Evolutionary conservation across 1,284 basidiomycete species (phyloP).

Genomic region (Leucoagaricus sp.): DNA sequence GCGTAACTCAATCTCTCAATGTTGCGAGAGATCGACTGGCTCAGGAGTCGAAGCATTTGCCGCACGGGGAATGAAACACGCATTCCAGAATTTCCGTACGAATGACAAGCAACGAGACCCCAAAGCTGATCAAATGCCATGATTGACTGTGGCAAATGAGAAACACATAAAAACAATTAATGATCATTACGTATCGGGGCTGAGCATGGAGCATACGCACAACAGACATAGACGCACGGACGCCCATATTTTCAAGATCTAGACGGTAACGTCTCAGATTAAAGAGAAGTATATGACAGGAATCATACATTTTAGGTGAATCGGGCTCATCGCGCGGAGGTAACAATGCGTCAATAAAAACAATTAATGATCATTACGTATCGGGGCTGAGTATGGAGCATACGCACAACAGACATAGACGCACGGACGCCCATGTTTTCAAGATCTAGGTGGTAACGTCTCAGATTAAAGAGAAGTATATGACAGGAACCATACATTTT

Average conservation of each 20-base stretch:
- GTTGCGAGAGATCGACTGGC: constrained; percentile 83
- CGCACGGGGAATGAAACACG: constrained; percentile 84
- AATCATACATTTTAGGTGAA: constrained; percentile 78
- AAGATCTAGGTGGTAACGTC: constrained; percentile 48
- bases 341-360: constrained; percentile 92
- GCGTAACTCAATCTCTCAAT: constrained; percentile 85
- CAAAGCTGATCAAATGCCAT: constrained; percentile 83
- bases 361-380: too few species aligned
- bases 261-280: constrained; percentile 5
- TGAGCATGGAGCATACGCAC: constrained; percentile 38
- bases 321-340: constrained; percentile 88
- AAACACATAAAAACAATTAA: neutral
- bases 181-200: neutral
- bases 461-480: constrained; percentile 13
- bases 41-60: constrained; percentile 80
- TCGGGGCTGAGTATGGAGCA: too few species aligned
- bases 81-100: constrained; percentile 79
- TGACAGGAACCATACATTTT: constrained; percentile 56
- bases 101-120: constrained; percentile 86
- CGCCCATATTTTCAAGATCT: constrained; percentile 83
- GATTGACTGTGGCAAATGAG: constrained; percentile 58
- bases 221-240: constrained; percentile 84
- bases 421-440: constrained; percentile 82
- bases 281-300: constrained; percentile 8
- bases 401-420: constrained; percentile 79